These are phyloP conservation scores for Leccinum disarticulatum DNA, from an alignment of 768 basidiomycete genomes.

Conservation along the genomic window DNA sequence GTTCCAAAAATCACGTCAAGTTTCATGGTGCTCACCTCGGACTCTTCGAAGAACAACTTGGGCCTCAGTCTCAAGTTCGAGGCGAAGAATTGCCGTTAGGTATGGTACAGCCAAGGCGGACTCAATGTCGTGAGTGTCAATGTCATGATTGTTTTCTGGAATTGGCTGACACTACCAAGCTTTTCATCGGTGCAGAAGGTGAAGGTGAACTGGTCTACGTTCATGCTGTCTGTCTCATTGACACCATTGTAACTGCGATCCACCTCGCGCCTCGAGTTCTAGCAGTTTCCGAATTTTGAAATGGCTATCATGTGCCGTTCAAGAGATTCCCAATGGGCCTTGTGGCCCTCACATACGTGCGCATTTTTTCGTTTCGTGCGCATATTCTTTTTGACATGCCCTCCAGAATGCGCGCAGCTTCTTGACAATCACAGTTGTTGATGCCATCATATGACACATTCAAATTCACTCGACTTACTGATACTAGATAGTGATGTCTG, in stretches of 20 bases:
- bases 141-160: neutral
- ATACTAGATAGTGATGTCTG: conserved; percentile 62
- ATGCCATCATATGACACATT: too few relatives aligned
- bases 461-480: neutral
- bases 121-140: conserved; percentile 61
- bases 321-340: conserved; percentile 71
- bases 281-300: conserved; percentile 75
- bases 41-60: conserved; percentile 81
- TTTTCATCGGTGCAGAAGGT: conserved; percentile 90
- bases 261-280: conserved; percentile 79
- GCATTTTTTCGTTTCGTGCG: conserved; percentile 21
- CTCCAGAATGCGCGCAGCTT: conserved; percentile 84
- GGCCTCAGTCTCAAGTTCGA: conserved; percentile 97
- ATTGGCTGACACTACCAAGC: conserved; percentile 64
- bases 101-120: too few relatives aligned
- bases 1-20: conserved; percentile 91
- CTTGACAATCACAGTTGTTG: too few relatives aligned
- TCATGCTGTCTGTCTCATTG: conserved; percentile 42
- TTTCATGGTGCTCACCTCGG: conserved; percentile 80
- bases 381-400: neutral
- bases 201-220: conserved; percentile 79
- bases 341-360: conserved; percentile 73
- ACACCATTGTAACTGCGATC: conserved; percentile 59
- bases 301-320: conserved; percentile 75
- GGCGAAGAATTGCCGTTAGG: conserved; percentile 78